Conservation (phyloP, 1,284 basidiomycete species). For the Sanghuangporus baumii region DNA sequence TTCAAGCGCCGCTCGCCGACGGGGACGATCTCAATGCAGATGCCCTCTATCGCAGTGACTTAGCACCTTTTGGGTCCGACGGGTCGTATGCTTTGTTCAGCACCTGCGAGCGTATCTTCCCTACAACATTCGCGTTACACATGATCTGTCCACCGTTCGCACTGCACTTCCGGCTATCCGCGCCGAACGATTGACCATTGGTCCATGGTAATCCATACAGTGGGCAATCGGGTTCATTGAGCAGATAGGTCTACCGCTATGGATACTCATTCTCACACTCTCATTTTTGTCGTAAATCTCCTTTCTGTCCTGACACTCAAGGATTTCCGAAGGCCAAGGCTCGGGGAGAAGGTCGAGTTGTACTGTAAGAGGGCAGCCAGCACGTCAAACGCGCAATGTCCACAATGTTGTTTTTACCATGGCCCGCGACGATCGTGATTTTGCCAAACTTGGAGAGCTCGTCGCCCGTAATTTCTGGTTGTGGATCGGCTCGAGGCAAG, state of each 20-base stretch:
- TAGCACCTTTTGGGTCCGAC: slow-evolving; percentile 47
- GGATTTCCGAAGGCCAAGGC: slow-evolving; percentile 91
- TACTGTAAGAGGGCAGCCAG: slow-evolving; percentile 85
- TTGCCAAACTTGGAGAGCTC: slow-evolving; percentile 85
- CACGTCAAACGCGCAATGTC: slow-evolving; percentile 90
- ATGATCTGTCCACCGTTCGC: slow-evolving; percentile 95
- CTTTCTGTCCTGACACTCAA: slow-evolving; percentile 90
- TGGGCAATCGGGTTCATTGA: slow-evolving; percentile 91
- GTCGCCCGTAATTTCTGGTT: slow-evolving; percentile 73
- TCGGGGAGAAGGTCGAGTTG: slow-evolving; percentile 82
- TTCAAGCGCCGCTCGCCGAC: slow-evolving; percentile 93
- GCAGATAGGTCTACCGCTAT: slow-evolving; percentile 88
- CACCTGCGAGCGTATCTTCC: slow-evolving; percentile 70
- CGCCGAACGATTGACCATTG: slow-evolving; percentile 89
- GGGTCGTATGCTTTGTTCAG: slow-evolving; percentile 49
- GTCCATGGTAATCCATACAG: slow-evolving; percentile 97
- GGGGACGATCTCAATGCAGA: slow-evolving; percentile 71
- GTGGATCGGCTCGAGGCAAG: slow-evolving; percentile 86
- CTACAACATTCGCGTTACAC: slow-evolving; percentile 85
- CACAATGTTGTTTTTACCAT: slow-evolving; percentile 92
- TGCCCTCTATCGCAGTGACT: slow-evolving; percentile 66
- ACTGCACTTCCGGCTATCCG: slow-evolving; percentile 78
- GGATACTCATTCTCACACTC: slow-evolving; percentile 93
- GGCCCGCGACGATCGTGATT: slow-evolving; percentile 96
- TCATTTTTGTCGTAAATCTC: slow-evolving; percentile 70